Percentiles rank a stretch among this genome's conserved stretches.
Evolutionary conservation across 345 rosid species (phyloP).

Genomic region (Cardamine resedifolia): DNA sequence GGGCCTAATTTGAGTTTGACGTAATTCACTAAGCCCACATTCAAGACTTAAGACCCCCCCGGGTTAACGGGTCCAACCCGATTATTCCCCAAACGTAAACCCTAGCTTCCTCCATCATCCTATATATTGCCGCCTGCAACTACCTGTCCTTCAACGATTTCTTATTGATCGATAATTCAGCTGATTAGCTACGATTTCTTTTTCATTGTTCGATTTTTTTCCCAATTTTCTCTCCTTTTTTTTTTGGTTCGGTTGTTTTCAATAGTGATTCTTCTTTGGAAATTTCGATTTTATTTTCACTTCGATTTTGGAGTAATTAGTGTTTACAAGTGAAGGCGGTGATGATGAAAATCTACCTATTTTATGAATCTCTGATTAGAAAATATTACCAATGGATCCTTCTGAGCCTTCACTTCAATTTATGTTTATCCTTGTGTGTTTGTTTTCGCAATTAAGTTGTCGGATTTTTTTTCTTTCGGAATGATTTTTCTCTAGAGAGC

Average conservation of each 20-base stretch:
- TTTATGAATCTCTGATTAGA: conserved; percentile 39
- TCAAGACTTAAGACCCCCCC: not conserved
- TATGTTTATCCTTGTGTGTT: not conserved
- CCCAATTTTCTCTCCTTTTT: no score
- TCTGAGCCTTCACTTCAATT: conserved; percentile 37
- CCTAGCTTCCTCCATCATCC: conserved; percentile 29
- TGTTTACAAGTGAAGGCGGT: conserved; percentile 28
- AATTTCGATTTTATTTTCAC: not conserved
- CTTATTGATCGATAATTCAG: not conserved
- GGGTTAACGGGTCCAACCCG: not conserved
- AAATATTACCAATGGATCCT: conserved; percentile 44
- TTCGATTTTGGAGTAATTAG: not conserved
- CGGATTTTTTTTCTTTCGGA: no score
- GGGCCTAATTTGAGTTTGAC: not conserved
- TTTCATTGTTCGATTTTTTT: not conserved
- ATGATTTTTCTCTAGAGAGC: not conserved
- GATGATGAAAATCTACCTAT: conserved; percentile 44
- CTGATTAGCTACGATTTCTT: not conserved
- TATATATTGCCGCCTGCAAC: conserved; percentile 10
- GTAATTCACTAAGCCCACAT: not conserved
- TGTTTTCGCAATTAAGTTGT: not conserved
- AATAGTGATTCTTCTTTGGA: not conserved
- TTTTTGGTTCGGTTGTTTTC: not conserved
- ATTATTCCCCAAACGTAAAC: conserved; percentile 1
- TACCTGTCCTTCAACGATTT: not conserved